phyloP scores from a whole-genome alignment of 352 stramenopile species.

The Aphanomyces astaci region DNA sequence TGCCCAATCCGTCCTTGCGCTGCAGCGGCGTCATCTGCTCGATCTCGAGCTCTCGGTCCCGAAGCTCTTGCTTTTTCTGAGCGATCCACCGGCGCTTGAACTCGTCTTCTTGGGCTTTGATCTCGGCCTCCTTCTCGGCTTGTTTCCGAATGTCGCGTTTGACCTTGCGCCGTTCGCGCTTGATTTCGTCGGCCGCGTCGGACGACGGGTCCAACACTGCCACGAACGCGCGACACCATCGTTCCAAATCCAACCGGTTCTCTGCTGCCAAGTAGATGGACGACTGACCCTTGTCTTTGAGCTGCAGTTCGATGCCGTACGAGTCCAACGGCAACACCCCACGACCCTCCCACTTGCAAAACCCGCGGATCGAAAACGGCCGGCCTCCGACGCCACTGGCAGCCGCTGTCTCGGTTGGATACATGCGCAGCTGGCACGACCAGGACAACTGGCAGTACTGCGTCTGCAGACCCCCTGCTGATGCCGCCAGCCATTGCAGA shows the following conservation, averaged over 20 bases:
- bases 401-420: background rate
- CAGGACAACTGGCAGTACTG: conserved; percentile 18
- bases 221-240: conserved; percentile 69
- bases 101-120: conserved; percentile 35
- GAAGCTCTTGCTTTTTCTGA: conserved; percentile 45
- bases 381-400: conserved; percentile 28
- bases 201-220: conserved; percentile 64
- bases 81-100: conserved; percentile 27
- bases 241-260: conserved; percentile 74
- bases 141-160: conserved; percentile 49
- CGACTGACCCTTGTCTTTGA: conserved; percentile 39
- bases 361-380: conserved; percentile 46
- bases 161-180: conserved; percentile 43
- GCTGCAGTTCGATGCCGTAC: conserved; percentile 72
- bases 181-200: conserved; percentile 47
- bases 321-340: conserved; percentile 51
- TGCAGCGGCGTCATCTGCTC: conserved; percentile 71
- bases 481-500: conserved; percentile 8
- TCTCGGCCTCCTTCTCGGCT: conserved; percentile 51
- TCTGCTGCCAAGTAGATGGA: conserved; percentile 62
- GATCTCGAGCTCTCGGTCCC: conserved; percentile 58
- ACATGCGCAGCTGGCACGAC: conserved; percentile 19
- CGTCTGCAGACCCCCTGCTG: background rate
- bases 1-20: conserved; percentile 50
- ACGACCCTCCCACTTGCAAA: conserved; percentile 70